Evolutionary conservation across 441 rosid species (phyloP).

Genomic region (Capsella rubella): DNA sequence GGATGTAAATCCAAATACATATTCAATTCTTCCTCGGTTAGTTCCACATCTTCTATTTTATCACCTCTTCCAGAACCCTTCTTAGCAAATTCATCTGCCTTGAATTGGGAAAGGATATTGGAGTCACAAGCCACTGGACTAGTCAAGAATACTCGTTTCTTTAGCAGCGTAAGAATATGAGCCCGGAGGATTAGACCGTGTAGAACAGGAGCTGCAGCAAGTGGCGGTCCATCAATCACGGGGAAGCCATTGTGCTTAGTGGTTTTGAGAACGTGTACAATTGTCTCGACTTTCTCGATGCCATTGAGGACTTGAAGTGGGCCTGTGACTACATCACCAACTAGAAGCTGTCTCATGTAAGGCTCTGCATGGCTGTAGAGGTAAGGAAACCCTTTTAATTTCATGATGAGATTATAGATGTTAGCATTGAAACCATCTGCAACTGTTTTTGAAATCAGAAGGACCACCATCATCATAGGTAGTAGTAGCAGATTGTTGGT

Average conservation of each 20-base stretch:
- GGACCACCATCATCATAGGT: slow-evolving; percentile 90
- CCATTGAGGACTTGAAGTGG: slow-evolving; percentile 75
- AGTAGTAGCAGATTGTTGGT: slow-evolving; percentile 78
- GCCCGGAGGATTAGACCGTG: slow-evolving; percentile 79
- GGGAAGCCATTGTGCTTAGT: slow-evolving; percentile 86
- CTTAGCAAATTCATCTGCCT: slow-evolving; percentile 77
- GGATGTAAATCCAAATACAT: slow-evolving; percentile 87
- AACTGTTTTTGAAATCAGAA: slow-evolving; percentile 81
- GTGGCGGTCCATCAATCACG: slow-evolving; percentile 67
- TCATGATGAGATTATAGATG: slow-evolving; percentile 84
- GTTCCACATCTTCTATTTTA: slow-evolving; percentile 65
- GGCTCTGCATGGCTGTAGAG: slow-evolving; percentile 79
- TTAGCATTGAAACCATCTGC: slow-evolving; percentile 82
- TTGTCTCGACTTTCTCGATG: slow-evolving; percentile 70
- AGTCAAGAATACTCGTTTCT: slow-evolving; percentile 65
- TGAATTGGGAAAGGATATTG: slow-evolving; percentile 52
- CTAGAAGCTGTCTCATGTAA: slow-evolving; percentile 86
- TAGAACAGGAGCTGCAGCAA: slow-evolving; percentile 53
- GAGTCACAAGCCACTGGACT: slow-evolving; percentile 48
- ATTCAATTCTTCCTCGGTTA: slow-evolving; percentile 77
- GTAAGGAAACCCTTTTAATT: slow-evolving; percentile 58
- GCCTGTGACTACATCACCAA: slow-evolving; percentile 76
- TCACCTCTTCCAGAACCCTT: slow-evolving; percentile 66
- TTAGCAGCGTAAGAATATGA: slow-evolving; percentile 73
- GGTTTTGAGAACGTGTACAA: slow-evolving; percentile 72